Base-by-base conservation (phyloP, 768 basidiomycete species). In the Crepidotus variabilis region DNA sequence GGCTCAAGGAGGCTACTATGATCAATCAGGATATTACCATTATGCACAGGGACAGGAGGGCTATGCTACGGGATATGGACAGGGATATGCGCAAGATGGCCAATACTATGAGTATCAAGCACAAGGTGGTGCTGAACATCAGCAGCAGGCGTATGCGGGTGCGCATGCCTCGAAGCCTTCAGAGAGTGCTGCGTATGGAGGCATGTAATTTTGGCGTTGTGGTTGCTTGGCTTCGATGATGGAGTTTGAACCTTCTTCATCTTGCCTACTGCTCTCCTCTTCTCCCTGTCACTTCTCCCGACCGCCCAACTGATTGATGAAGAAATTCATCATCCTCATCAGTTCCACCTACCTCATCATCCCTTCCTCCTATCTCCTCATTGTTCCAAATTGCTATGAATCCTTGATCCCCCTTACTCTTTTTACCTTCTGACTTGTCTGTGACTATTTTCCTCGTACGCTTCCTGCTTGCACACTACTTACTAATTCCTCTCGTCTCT, bases 81-180 rank as follows among this genome's bases (percentile, higher is more conserved):
- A 57, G 48, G 58, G 52, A 18, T 56, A 62, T 21, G 53, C 21
- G 10, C 50, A 55, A 11, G 60, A 64, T 34, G 60, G 59, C 18
- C 61, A 57, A 50, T 46, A 50, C 24, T 47, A 56, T 7, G 53
- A 60, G 34, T 14, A 20, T 5, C 54, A 60, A 28, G 62, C 54
- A n/a, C 61, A 63, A 46, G 56, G 50, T 24, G 58, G 61, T 57
- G 59, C 56, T 24, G 65, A 67, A 43, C 66, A 66, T 8, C 55
- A 63, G 33, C 64, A 63, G 28, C 59, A 64, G 22, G 59, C 56
- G 16, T 60, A 56, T 14, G 50, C 58, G 33, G 59, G 49, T 54
- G 60, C 54, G 14, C 53, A 62, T 36, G 57, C 11, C 14, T 16
- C 39, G 39, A 43, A 43, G 18, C 39, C 39, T 43, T 43, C 39